Evolutionary conservation across 2,329 filamentous ascomycete species (phyloP), one percentile per base, ranked within the genome.

Genomic region (Sarocladium kiliense): DNA sequence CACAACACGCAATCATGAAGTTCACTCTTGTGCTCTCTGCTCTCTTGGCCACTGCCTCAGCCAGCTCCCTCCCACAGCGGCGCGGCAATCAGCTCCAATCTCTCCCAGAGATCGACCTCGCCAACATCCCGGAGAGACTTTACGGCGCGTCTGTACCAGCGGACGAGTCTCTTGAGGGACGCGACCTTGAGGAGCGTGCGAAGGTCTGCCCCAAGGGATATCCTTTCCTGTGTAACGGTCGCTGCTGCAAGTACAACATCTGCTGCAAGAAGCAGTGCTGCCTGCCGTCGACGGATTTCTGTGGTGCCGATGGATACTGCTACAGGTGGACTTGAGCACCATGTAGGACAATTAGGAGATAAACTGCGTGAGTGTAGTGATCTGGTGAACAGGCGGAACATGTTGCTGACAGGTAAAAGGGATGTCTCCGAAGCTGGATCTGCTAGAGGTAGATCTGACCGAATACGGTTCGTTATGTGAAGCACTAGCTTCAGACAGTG

Each of bases 201-300:
- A n/a, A 51, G 18, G 19, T 11, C 9, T 55, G 41, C 53, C 53
- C 53, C 9, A 27, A 18, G n/a, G 26, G 41, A 11, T 49, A 49
- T 26, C 53, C 39, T 7, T 55, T 34, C 25, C n/a, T 55, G 18
- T 47, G 53, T 37, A 47, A 49, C 21, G 30, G 41, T 9, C 39
- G 25, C 9, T 55, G 39, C 53, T 55, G 53, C 25, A 18, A 16
- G 25, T 49, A 45, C 18, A 49, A 55, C 30, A 19, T 19, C 3
- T 55, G 53, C 53, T 55, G 41, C 41, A 47, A 19, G n/a, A 34
- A 37, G 26, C 37, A 55, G 30, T 55, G 53, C 53, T 49, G 41
- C 21, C 18, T 30, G 34, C 39, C 39, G 10, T 18, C 23, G 19
- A 21, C 39, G 18, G 37, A 55, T 16, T 49, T 47, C 21, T 49